These are phyloP conservation scores for Aspergillus sp. DNA, from an alignment of 2,329 filamentous ascomycete species.

Conservation along the genomic window DNA sequence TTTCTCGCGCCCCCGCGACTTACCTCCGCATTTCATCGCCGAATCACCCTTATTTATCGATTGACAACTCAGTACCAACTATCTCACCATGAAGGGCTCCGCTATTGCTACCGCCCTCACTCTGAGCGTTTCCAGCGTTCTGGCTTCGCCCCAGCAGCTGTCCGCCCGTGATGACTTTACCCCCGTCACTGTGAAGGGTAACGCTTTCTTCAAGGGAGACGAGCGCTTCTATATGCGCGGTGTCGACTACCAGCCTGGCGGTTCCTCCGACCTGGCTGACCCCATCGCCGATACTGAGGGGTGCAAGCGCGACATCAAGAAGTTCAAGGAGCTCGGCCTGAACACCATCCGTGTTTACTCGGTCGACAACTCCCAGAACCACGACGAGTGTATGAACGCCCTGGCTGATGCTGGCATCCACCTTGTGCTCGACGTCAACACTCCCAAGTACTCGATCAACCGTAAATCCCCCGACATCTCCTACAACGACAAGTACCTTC, in stretches of 20 bases:
- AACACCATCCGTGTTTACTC: conserved; percentile 94
- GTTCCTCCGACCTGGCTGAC: conserved; percentile 64
- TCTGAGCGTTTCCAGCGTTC: conserved; percentile 46
- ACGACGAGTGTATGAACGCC: conserved; percentile 81
- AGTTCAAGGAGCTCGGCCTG: conserved; percentile 82
- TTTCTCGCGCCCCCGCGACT: conserved; percentile 6
- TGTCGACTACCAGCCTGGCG: conserved; percentile 66
- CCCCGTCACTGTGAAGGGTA: conserved; percentile 62
- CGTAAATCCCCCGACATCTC: conserved; percentile 69
- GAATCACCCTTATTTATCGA: not conserved
- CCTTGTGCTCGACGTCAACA: conserved; percentile 89
- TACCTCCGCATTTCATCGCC: not conserved
- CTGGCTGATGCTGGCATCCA: conserved; percentile 86
- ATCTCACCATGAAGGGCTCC: conserved; percentile 55
- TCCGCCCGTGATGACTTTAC: conserved; percentile 49
- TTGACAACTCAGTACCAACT: not conserved
- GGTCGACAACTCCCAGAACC: conserved; percentile 78
- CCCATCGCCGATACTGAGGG: conserved; percentile 69
- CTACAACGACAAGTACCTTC: conserved; percentile 85
- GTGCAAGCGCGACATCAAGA: conserved; percentile 76
- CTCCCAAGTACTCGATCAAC: conserved; percentile 85
- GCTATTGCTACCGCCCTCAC: conserved; percentile 49
- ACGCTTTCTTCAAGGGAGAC: conserved; percentile 64
- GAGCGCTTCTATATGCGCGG: conserved; percentile 56
- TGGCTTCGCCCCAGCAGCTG: conserved; percentile 42